Conservation (phyloP, 306 rosid species). For the Sechiopsis laciniata region DNA sequence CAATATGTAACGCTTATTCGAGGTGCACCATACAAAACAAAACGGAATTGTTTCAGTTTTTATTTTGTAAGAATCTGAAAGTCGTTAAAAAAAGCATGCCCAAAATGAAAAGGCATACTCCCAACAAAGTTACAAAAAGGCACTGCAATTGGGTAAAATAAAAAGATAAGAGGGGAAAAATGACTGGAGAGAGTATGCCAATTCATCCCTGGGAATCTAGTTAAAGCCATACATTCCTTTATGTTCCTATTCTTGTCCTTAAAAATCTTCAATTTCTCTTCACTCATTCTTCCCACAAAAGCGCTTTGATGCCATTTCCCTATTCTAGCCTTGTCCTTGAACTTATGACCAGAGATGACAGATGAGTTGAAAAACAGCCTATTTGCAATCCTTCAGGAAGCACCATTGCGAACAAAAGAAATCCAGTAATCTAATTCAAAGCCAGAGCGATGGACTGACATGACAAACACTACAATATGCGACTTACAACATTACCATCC, state of each 20-base stretch:
- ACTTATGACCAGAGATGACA: background rate
- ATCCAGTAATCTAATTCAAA: background rate
- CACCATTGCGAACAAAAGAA: slow-evolving; percentile 8
- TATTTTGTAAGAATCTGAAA: background rate
- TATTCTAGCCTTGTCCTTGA: background rate
- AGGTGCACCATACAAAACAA: slow-evolving; percentile 8
- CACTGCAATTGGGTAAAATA: background rate
- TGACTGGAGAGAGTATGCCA: background rate
- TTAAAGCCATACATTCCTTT: background rate
- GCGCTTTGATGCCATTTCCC: background rate
- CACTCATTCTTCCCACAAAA: background rate
- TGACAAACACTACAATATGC: background rate
- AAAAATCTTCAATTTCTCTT: background rate
- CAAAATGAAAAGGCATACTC: background rate
- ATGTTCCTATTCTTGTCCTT: background rate
- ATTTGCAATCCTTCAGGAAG: background rate
- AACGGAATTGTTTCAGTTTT: background rate
- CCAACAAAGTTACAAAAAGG: background rate
- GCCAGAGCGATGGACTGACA: background rate
- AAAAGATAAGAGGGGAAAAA: background rate
- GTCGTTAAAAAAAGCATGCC: background rate
- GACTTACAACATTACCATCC: background rate
- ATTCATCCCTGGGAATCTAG: background rate
- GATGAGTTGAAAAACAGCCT: background rate
- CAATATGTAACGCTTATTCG: background rate